These are phyloP conservation scores for Kurtzmaniella natalensis DNA, from an alignment of 1,139 yeast genomes.

Conservation along the genomic window DNA sequence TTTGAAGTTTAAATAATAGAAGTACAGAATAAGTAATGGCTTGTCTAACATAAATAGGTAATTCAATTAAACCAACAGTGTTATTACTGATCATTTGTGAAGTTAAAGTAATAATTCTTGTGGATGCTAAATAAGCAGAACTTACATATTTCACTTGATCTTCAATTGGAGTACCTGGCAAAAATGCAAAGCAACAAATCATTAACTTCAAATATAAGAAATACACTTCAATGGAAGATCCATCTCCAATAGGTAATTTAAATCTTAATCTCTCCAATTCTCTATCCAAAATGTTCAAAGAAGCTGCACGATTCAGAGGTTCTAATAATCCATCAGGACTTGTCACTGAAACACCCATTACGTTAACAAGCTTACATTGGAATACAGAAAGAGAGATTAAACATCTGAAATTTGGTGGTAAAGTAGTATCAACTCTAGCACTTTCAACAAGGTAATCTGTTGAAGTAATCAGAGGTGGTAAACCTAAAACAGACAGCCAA, in stretches of 20 bases:
- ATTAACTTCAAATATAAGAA: conserved; percentile 73
- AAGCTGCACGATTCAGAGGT: conserved; percentile 77
- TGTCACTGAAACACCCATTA: conserved; percentile 86
- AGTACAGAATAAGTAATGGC: conserved; percentile 79
- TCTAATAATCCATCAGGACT: conserved; percentile 89
- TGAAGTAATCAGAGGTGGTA: conserved; percentile 77
- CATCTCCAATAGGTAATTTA: conserved; percentile 59
- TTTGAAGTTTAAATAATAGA: conserved; percentile 73
- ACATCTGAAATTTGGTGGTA: conserved; percentile 72
- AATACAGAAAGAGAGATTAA: conserved; percentile 72
- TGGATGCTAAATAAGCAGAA: conserved; percentile 76
- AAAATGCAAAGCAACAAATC: conserved; percentile 84
- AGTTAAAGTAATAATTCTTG: conserved; percentile 74
- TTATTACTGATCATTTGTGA: conserved; percentile 60
- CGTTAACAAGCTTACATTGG: conserved; percentile 78
- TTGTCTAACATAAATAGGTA: conserved; percentile 85
- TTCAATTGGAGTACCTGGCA: conserved; percentile 87
- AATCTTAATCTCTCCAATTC: conserved; percentile 70
- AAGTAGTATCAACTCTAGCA: conserved; percentile 62
- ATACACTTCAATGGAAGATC: conserved; percentile 69
- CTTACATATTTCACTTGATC: conserved; percentile 85
- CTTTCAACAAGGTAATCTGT: conserved; percentile 80
- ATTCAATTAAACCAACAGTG: conserved; percentile 64
- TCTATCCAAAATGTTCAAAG: conserved; percentile 68
- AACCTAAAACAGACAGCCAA: conserved; percentile 83